These are phyloP conservation scores for Aquanectria penicillioides DNA, from an alignment of 2,329 filamentous ascomycete species.

Conservation along the genomic window DNA sequence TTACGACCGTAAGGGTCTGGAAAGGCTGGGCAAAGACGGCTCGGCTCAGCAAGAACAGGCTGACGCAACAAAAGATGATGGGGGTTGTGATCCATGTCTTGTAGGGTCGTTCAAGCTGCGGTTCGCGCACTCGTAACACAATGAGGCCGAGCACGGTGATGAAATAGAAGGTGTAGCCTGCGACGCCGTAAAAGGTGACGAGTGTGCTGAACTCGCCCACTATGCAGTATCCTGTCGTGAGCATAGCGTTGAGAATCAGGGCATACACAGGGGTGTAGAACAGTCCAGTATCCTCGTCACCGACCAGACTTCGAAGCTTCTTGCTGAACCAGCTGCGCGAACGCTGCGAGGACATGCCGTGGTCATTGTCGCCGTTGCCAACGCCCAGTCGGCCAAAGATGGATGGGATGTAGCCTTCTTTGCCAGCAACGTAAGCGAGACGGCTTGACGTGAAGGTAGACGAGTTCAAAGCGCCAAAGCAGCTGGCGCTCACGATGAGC, in stretches of 20 bases:
- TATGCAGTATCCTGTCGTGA: constrained; percentile 82
- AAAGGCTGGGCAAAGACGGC: constrained; percentile 91
- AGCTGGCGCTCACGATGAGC: constrained; percentile 88
- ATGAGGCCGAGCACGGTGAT: constrained; percentile 93
- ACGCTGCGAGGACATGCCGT: constrained; percentile 54
- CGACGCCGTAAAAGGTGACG: constrained; percentile 96
- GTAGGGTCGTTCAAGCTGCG: constrained; percentile 88
- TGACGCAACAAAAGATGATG: constrained; percentile 98
- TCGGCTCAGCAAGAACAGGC: constrained; percentile 87
- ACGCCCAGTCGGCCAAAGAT: constrained; percentile 87
- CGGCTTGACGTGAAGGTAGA: constrained; percentile 93
- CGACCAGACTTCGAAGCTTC: constrained; percentile 69
- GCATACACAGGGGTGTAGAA: constrained; percentile 97
- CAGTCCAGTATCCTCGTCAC: constrained; percentile 81
- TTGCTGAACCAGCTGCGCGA: constrained; percentile 68
- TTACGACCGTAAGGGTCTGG: constrained; percentile 88
- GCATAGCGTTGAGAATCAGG: constrained; percentile 79
- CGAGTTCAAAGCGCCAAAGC: constrained; percentile 94
- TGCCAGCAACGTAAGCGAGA: constrained; percentile 91
- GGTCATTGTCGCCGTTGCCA: constrained; percentile 55
- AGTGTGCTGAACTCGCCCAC: constrained; percentile 93
- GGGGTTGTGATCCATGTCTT: constrained; percentile 97
- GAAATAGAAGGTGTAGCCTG: constrained; percentile 98
- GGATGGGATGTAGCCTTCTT: constrained; percentile 90
- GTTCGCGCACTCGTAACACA: constrained; percentile 86